Percentiles rank a stretch among this genome's conserved stretches.
Evolutionary conservation across 1,284 basidiomycete genomes (phyloP).

Genomic region (Ceratobasidium sp.): DNA sequence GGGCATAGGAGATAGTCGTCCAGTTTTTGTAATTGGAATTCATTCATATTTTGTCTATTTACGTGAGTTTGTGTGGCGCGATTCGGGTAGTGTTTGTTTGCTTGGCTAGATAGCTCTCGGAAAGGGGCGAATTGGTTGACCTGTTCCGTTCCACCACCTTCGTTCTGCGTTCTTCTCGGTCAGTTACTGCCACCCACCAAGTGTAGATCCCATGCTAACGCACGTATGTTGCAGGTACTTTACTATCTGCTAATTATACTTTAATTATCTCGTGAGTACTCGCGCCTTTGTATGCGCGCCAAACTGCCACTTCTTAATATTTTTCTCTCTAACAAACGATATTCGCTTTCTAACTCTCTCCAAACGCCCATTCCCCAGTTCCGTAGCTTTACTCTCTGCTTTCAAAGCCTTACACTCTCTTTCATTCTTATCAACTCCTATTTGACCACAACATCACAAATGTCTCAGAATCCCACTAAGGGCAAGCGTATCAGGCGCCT

Average conservation of each 20-base stretch:
- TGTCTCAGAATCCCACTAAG: conserved; percentile 14
- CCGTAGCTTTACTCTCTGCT: background rate
- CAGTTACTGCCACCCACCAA: background rate
- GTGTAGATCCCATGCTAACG: background rate
- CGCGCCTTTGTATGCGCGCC: background rate
- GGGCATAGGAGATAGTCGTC: conserved; percentile 12
- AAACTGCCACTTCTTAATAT: too few relatives aligned
- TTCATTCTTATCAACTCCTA: conserved; percentile 19
- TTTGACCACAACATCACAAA: conserved; percentile 9
- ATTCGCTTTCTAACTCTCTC: background rate
- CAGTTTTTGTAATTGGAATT: conserved; percentile 9
- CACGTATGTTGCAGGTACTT: background rate
- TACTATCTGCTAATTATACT: background rate
- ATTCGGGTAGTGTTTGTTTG: conserved; percentile 7
- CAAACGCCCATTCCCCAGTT: background rate
- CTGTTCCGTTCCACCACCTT: conserved; percentile 39
- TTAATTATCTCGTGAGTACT: conserved; percentile 1
- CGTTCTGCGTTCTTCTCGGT: conserved; percentile 23
- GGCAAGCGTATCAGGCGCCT: conserved; percentile 14
- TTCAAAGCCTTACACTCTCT: conserved; percentile 7
- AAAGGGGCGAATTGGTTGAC: conserved; percentile 19
- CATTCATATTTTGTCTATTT: background rate
- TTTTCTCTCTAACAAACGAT: background rate
- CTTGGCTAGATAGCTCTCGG: background rate
- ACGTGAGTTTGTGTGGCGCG: background rate